Base-by-base conservation (phyloP, 768 basidiomycete species). In the Hortiboletus campestris region DNA sequence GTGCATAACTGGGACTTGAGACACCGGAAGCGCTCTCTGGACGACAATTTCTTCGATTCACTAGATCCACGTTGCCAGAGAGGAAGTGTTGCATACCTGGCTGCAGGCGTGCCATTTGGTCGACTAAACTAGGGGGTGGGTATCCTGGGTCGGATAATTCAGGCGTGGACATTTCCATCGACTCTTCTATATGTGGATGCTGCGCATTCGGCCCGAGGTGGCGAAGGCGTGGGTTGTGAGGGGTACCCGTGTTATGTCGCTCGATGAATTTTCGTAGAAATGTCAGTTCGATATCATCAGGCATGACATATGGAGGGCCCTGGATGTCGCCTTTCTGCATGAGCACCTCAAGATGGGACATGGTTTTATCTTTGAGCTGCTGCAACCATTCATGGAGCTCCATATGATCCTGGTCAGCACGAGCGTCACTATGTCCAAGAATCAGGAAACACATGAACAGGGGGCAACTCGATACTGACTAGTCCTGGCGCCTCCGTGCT, bases 241-340 rank as follows among this genome's bases (percentile, higher is more conserved):
- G 82, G 40, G 89, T 81, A 38, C 84, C 82, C n/a, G 83, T 77
- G 8, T 84, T 79, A 66, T 91, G 89, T 52, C 89, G 80, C 66
- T 91, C 89, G 64, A 91, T 84, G 68, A 91, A 91, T 72, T 87
- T 89, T 59, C 88, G 83, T 43, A 91, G 80, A 73, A 91, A 91
- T 1, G 84, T 71, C 56, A 91, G 78, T 64, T 91, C 89, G 66
- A 89, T 70, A 61, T 88, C 83, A 64, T 91, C 89, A 11, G 88
- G 80, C 89, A 91, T 91, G 56, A 80, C 63, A 69, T 91, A 91
- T 22, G 89, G 88, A 3, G 89, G 89, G 17, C 89, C 89, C 65
- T 85, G 87, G 31, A 91, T 91, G 59, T 91, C 89, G 65, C 88
- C 88, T 66, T 91, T 90, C 67, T 91, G 89, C 86, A 91, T 91